Base-by-base conservation (phyloP, 2,329 filamentous ascomycete species). In the Aspergillus ochraceoroseus region DNA sequence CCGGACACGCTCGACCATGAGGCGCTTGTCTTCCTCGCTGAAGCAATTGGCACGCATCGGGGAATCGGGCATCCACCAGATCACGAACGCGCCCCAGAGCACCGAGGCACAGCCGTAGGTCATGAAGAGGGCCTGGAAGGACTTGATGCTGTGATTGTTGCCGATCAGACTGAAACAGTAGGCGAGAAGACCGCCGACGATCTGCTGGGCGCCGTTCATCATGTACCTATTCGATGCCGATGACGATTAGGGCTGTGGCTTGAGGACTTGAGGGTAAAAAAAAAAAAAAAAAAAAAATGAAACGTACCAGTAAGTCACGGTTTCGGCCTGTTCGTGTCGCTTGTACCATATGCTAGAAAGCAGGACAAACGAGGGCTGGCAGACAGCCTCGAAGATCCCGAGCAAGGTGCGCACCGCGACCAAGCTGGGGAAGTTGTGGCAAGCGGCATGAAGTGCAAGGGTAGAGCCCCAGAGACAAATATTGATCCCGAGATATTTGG, bases 151-250 rank as follows among this genome's bases (percentile, higher is more conserved):
- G n/a, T 50, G 51, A 3, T 75, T 73, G 3, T 53, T 63, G 11
- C 63, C 66, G 55, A 80, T 77, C 2, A 77, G 66, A 2, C 71
- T 63, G 46, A 67, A 65, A 41, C 64, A 72, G 52, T 77, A 78
- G 0, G 82, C 82, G 0, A 86, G 68, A 0, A 86, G 71, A 4
- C 83, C 83, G 20, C 82, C 82, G 5, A 85, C 79, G 35, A 86
- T 81, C 55, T 85, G 82, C 56, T 86, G 82, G 1, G 71, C 73
- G 2, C 83, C 82, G 56, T 86, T 87, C 80, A 85, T 86, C 77
- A 84, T 84, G 60, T 83, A 82, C 63, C 67, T 68, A n/a, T n/a
- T n/a, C n/a, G n/a, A n/a, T n/a, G n/a, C n/a, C n/a, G n/a, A n/a
- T n/a, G n/a, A n/a, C n/a, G n/a, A n/a, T n/a, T n/a, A n/a, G n/a